Evolutionary conservation across 2,329 filamentous ascomycete species (phyloP), one percentile per base, ranked within the genome.

Genomic region (Colletotrichum sp.): DNA sequence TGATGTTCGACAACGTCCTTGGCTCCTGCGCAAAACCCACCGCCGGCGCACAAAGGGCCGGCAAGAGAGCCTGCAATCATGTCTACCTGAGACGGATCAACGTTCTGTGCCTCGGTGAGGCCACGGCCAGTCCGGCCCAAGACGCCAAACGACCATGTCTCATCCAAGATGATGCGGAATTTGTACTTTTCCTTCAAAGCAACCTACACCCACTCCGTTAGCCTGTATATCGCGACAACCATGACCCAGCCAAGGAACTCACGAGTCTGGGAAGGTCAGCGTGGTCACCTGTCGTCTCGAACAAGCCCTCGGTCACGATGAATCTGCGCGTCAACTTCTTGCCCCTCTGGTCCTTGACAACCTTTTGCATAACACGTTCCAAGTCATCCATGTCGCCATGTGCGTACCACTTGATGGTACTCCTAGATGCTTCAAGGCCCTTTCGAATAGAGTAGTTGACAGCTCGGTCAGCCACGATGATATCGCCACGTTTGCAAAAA

Each of bases 171-270:
- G 72, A 99, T 92, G 81, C 97, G 95, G 88, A 99, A 99, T 87
- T 98, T 99, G 91, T 99, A 98, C 84, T 94, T 95, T 80, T 96
- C 93, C 86, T 98, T 98, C 80, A 99, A 90, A 83, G 98, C 96
- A 78, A 99, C 72, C 75, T 77, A 39, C 30, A 39, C 5, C 65
- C 21, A 15, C 9, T 72, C 34, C 26, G 34, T 77, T 71, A 77
- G 78, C 57, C 76, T 73, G 15, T 21, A 2, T 44, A 4, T 44
- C 18, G 9, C 7, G 13, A 71, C 63, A 21, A 77, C 24, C 30
- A n/a, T 18, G 28, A 68, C n/a, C 34, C 18, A 21, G 18, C 26
- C 24, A 9, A 15, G 16, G 7, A 78, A 84, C 92, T 83, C 86
- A 96, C 95, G 80, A 99, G 91, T 83, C 93, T 96, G 4, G 96